phyloP scores from a whole-genome alignment of 116 monocot genomes.

The Phalaenopsis hybrid region DNA sequence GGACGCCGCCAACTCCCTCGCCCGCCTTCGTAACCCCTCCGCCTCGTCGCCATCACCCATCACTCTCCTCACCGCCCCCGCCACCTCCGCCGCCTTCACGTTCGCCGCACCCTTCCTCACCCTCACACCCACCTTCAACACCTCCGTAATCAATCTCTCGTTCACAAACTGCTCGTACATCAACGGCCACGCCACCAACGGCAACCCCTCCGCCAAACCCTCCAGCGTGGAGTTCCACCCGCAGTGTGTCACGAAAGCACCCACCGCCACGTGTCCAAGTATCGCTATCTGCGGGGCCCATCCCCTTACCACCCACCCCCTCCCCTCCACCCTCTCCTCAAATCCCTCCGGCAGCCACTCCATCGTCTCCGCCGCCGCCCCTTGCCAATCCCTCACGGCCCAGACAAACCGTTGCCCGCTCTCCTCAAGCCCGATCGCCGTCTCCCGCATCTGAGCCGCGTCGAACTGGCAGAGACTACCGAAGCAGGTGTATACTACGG shows the following conservation, averaged over 20 bases:
- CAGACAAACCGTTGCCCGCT: slow-evolving; percentile 17
- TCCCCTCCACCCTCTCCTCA: slow-evolving; percentile 1
- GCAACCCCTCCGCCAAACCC: slow-evolving; percentile 11
- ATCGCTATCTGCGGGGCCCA: slow-evolving; percentile 10
- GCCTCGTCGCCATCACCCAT: slow-evolving; percentile 6
- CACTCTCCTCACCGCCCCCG: background rate
- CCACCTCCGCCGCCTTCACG: slow-evolving; percentile 11
- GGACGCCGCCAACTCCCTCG: background rate
- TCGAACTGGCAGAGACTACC: slow-evolving; percentile 11
- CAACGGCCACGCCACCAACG: slow-evolving; percentile 15
- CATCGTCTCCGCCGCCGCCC: background rate
- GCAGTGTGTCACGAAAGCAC: slow-evolving; percentile 48
- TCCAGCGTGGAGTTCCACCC: slow-evolving; percentile 55
- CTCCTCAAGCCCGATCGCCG: background rate
- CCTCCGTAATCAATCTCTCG: slow-evolving; percentile 11
- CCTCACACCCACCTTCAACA: slow-evolving; percentile 8
- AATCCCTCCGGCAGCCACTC: slow-evolving; percentile 4
- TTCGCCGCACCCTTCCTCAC: background rate
- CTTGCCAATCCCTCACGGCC: slow-evolving; percentile 5
- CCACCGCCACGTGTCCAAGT: slow-evolving; percentile 21
- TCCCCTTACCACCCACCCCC: slow-evolving; percentile 6
- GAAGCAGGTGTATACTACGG: slow-evolving; percentile 21
- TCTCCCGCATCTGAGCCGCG: slow-evolving; percentile 12
- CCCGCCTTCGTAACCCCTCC: slow-evolving; percentile 5
- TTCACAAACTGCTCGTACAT: slow-evolving; percentile 12